Percentiles rank a stretch among this genome's conserved stretches.
Evolutionary conservation across 129 eudicot species (phyloP).

Genomic region (Silybum marianum): DNA sequence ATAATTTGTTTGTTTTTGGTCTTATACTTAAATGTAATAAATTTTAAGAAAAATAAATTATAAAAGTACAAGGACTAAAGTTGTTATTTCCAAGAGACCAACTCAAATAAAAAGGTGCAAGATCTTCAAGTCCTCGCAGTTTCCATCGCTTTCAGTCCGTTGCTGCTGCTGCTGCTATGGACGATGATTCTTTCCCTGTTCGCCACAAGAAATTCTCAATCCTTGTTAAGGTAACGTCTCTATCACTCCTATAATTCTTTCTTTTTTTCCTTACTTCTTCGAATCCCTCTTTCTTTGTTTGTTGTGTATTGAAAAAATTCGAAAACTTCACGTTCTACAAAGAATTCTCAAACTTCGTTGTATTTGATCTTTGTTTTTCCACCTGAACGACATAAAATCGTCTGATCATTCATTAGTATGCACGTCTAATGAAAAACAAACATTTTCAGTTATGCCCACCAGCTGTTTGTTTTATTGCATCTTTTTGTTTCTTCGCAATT

Average conservation of each 20-base stretch:
- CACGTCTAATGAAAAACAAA: background rate
- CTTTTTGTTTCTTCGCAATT: background rate
- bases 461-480: conserved; percentile 40
- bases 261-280: background rate
- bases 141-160: background rate
- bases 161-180: conserved; percentile 24
- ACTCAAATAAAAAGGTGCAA: background rate
- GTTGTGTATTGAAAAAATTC: conserved; percentile 3
- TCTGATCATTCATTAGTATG: conserved; percentile 7
- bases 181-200: conserved; percentile 54
- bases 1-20: too few relatives aligned
- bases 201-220: conserved; percentile 51
- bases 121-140: background rate
- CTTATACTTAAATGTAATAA: background rate
- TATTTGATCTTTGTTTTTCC: background rate
- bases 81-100: background rate
- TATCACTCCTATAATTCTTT: background rate
- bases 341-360: conserved; percentile 8
- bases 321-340: background rate
- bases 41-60: too few relatives aligned
- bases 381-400: background rate
- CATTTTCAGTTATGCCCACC: conserved; percentile 25
- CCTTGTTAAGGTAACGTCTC: conserved; percentile 36
- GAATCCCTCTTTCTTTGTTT: background rate
- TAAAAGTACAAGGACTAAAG: too few relatives aligned